These are phyloP conservation scores for Ceratobasidium sp. DNA, from an alignment of 1,284 basidiomycete genomes.

Conservation along the genomic window DNA sequence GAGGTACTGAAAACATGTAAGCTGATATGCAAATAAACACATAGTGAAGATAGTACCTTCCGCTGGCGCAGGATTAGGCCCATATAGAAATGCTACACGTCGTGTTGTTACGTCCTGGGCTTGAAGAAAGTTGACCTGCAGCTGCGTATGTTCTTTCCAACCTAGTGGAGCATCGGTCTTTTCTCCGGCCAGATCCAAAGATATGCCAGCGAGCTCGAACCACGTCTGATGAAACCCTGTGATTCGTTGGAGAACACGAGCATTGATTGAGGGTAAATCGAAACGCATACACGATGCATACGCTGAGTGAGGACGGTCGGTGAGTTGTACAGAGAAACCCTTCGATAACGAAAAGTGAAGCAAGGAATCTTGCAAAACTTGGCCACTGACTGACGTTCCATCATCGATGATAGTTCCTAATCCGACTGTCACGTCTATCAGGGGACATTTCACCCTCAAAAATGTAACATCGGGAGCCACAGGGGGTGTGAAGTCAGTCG, in stretches of 20 bases:
- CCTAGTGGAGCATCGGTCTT: constrained; percentile 69
- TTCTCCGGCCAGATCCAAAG: constrained; percentile 67
- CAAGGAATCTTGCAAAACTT: background rate
- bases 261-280: constrained; percentile 16
- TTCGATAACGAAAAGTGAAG: constrained; percentile 62
- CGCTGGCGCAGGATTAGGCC: constrained; percentile 29
- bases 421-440: constrained; percentile 58
- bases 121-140: constrained; percentile 71
- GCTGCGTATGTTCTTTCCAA: constrained; percentile 59
- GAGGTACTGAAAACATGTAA: constrained; percentile 19
- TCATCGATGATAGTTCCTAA: background rate
- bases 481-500: constrained; percentile 66
- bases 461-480: constrained; percentile 83
- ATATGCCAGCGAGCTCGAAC: constrained; percentile 69
- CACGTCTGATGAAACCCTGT: constrained; percentile 54
- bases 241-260: constrained; percentile 23
- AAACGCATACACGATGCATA: constrained; percentile 30
- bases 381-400: background rate
- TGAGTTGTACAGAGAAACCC: constrained; percentile 55
- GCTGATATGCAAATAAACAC: constrained; percentile 6
- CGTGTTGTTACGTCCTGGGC: constrained; percentile 73
- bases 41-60: constrained; percentile 34
- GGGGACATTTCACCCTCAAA: constrained; percentile 63
- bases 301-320: constrained; percentile 9
- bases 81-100: constrained; percentile 67